Evolutionary conservation across 202 grass and related monocot species (phyloP), one percentile per base, ranked within the genome.

Genomic region (Brachypodium distachyon): DNA sequence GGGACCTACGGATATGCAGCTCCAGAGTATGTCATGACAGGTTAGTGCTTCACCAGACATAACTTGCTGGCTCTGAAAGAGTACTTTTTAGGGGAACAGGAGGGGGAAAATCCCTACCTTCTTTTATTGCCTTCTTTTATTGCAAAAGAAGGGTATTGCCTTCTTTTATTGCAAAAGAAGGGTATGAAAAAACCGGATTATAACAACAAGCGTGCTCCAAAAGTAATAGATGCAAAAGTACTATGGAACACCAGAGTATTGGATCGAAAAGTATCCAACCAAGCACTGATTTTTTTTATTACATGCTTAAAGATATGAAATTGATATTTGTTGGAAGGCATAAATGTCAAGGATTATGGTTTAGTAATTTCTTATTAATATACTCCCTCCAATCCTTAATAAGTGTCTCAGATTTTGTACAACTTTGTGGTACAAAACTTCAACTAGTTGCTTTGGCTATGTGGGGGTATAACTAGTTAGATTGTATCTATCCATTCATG

Each of bases 21-120:
- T 71, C 91, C 91, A 21, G 91, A 94, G 31, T 94, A 94, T 88
- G 87, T 94, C 41, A 94, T 94, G 91, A 94, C 91, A 58, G 91
- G 91, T 94, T 41, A 86, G 73, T 62, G 39, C 47, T 27, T 66
- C 27, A 39, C 64, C 49, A 6, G n/a, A 22, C 23, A 64, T 28
- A 53, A 21, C 29, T 21, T 29, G 41, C 34, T 51, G 16, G 31
- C 67, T 59, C 25, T 18, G 23, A 48, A 48, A 47, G 41, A 68
- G 41, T n/a, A n/a, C n/a, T n/a, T n/a, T n/a, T n/a, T n/a, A n/a
- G n/a, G n/a, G n/a, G n/a, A n/a, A n/a, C n/a, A n/a, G n/a, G n/a
- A n/a, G n/a, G n/a, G n/a, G n/a, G n/a, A n/a, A n/a, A n/a, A n/a
- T n/a, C n/a, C n/a, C n/a, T n/a, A n/a, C n/a, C n/a, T n/a, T n/a